Percentiles rank a stretch among this genome's conserved stretches.
These are phyloP conservation scores for Bassia scoparia DNA, from an alignment of 148 eudicot genomes.

Conservation along the genomic window DNA sequence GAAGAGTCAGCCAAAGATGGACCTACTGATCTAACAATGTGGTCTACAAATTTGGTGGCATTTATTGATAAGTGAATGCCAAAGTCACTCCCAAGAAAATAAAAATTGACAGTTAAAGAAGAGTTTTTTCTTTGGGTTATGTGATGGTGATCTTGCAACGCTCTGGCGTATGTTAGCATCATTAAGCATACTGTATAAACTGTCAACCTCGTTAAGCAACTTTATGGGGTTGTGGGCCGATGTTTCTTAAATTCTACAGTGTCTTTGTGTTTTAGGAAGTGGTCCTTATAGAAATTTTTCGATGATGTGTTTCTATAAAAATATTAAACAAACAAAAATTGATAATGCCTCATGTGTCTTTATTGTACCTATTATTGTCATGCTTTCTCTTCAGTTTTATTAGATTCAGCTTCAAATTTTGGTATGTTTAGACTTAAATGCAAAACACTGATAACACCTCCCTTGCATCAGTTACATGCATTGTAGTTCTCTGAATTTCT, in stretches of 20 bases:
- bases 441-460: too few relatives aligned
- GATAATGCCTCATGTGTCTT: constrained; percentile 22
- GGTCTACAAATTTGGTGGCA: constrained; percentile 36
- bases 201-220: constrained; percentile 44
- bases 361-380: constrained; percentile 25
- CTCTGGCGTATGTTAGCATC: constrained; percentile 27
- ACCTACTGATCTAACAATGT: constrained; percentile 30
- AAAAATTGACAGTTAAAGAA: constrained; percentile 23
- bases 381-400: not conserved
- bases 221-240: constrained; percentile 47
- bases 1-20: constrained; percentile 28
- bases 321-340: too few relatives aligned
- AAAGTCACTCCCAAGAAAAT: constrained; percentile 10
- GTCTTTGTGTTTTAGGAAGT: constrained; percentile 37
- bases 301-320: too few relatives aligned
- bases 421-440: not conserved
- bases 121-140: constrained; percentile 8
- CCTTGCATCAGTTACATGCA: not conserved
- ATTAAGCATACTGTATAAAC: constrained; percentile 26
- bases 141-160: constrained; percentile 26
- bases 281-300: constrained; percentile 32
- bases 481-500: not conserved
- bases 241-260: constrained; percentile 60
- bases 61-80: constrained; percentile 26
- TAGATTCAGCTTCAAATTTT: not conserved